Percentiles rank a stretch among this genome's conserved stretches.
phyloP scores from a whole-genome alignment of 148 eudicot species.

The Amaranthus cruentus region DNA sequence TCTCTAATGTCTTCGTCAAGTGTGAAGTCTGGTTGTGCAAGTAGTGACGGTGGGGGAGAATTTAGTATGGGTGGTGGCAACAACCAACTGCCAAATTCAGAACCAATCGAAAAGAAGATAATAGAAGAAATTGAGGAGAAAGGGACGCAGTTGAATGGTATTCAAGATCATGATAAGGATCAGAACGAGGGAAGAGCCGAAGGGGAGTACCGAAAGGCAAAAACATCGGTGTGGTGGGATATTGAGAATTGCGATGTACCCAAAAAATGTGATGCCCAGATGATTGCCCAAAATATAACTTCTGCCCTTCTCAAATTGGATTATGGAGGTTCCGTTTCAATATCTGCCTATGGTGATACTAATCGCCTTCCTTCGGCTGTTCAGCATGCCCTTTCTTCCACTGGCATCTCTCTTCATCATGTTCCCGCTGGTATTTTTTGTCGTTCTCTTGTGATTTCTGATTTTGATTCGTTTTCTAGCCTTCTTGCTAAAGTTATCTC shows the following conservation, averaged over 20 bases:
- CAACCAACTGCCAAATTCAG: too few species aligned
- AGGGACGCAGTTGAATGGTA: background rate
- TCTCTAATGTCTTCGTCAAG: too few species aligned
- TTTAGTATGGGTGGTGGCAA: too few species aligned
- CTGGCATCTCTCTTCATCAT: slow-evolving; percentile 69
- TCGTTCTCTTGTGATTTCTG: background rate
- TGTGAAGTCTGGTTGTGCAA: too few species aligned
- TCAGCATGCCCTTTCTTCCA: slow-evolving; percentile 57
- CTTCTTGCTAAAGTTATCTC: background rate
- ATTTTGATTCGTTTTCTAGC: background rate
- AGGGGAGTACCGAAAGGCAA: slow-evolving; percentile 50
- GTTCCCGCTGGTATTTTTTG: slow-evolving; percentile 49
- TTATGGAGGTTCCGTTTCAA: slow-evolving; percentile 56
- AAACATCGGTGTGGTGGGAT: slow-evolving; percentile 84
- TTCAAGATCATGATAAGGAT: too few species aligned
- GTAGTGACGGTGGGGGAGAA: too few species aligned
- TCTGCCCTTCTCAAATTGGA: slow-evolving; percentile 47
- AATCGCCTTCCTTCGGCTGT: slow-evolving; percentile 33
- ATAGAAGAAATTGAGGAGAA: background rate
- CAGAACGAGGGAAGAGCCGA: slow-evolving; percentile 21
- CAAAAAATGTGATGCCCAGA: slow-evolving; percentile 49
- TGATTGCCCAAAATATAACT: slow-evolving; percentile 66
- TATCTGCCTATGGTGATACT: slow-evolving; percentile 64
- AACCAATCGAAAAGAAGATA: too few species aligned
- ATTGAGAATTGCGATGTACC: slow-evolving; percentile 80